Evolutionary conservation across 352 stramenopile species (phyloP), one percentile per base, ranked within the genome.

Genomic region (Vaucheria bursata): DNA sequence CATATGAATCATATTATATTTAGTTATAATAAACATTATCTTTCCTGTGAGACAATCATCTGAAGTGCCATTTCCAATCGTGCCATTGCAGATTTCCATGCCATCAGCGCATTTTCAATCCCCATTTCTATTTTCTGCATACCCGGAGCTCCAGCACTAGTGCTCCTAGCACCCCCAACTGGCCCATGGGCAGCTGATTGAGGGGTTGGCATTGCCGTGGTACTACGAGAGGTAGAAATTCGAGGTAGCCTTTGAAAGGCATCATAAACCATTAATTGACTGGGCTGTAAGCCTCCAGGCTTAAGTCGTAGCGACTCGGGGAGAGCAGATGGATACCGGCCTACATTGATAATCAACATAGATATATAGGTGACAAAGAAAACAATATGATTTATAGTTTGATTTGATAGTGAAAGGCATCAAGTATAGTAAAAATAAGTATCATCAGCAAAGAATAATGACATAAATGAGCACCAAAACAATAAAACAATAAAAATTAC

Each of bases 201-300:
- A n/a, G n/a, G n/a, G n/a, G n/a, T n/a, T n/a, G n/a, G n/a, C n/a
- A n/a, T n/a, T 45, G 64, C 65, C 6, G 73, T 67, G 25, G 49
- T 40, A 12, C 52, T 49, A 3, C 33, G 79, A 77, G 71, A 12
- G 12, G 45, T 25, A 12, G 45, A 70, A 67, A 71, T 67, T 35
- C 75, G 25, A 34, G 75, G 75, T 70, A 77, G 50, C 69, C 94
- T 89, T 84, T 98, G 93, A 84, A 98, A 99, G 7, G 93, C 94
- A 77, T 99, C 95, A 81, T 99, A 99, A 29, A 99, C 93, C 1
- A 96, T 87, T 37, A 98, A 89, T 79, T 98, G 95, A 59, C 96
- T 89, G 29, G 90, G 87, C 18, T 90, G 87, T 32, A 98, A 89
- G 33, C 95, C 94, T 38, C 89, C 89, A 0, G 94, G 94, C 72